Evolutionary conservation across 2,329 filamentous ascomycete species (phyloP).

Genomic region (Phoma sp.): DNA sequence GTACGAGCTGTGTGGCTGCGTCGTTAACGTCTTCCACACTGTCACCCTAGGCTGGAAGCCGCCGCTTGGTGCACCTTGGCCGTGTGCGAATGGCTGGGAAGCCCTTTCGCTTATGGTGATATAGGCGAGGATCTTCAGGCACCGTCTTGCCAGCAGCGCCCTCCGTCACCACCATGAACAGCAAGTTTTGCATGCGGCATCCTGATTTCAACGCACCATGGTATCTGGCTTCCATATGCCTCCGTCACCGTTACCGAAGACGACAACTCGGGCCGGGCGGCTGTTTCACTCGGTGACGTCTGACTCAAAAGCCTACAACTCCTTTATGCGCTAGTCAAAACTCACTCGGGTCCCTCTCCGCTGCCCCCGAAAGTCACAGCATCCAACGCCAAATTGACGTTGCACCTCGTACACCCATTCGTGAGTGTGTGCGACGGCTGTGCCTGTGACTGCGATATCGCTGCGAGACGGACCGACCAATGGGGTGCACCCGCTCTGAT

Average conservation of each 20-base stretch:
- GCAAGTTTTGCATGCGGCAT: not conserved
- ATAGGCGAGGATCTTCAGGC: slow-evolving; percentile 17
- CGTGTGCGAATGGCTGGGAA: slow-evolving; percentile 15
- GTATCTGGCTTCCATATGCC: not conserved
- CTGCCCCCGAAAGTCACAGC: not conserved
- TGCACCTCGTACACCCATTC: slow-evolving; percentile 7
- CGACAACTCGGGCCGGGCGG: slow-evolving; percentile 8
- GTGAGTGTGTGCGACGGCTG: slow-evolving; percentile 5
- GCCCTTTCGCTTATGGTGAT: slow-evolving; percentile 6
- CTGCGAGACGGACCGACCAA: slow-evolving; percentile 4
- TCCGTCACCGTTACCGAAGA: not conserved
- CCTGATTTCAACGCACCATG: no score
- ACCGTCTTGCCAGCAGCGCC: slow-evolving; percentile 8
- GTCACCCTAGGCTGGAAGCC: slow-evolving; percentile 11
- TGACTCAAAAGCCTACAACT: slow-evolving; percentile 16
- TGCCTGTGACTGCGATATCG: slow-evolving; percentile 1
- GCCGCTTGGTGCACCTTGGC: slow-evolving; percentile 12
- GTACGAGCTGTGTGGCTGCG: not conserved
- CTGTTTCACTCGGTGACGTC: slow-evolving; percentile 6
- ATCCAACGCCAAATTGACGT: slow-evolving; percentile 8
- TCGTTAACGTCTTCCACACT: slow-evolving; percentile 10
- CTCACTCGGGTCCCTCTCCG: not conserved
- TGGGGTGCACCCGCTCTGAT: not conserved
- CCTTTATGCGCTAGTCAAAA: slow-evolving; percentile 10
- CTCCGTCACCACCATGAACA: slow-evolving; percentile 5